These are phyloP conservation scores for Schizosaccharomyces osmophilus DNA, from an alignment of 805 yeast genomes.

Conservation along the genomic window DNA sequence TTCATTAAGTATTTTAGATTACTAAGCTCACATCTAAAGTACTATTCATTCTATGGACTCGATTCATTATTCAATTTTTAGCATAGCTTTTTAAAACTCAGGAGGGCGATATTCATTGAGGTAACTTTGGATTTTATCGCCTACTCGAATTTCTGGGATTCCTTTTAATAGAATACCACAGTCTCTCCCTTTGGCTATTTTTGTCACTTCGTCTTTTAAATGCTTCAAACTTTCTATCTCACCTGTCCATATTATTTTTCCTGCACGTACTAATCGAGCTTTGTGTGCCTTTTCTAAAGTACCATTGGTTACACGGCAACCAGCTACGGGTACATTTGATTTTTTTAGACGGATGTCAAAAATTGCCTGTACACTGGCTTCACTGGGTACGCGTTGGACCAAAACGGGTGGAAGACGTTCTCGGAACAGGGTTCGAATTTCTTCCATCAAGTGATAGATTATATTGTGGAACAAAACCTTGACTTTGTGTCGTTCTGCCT, in stretches of 20 bases:
- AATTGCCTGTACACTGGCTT: constrained; percentile 42
- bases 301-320: constrained; percentile 61
- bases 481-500: constrained; percentile 36
- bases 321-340: constrained; percentile 45
- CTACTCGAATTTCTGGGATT: constrained; percentile 47
- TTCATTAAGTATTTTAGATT: too few species aligned
- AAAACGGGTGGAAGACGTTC: constrained; percentile 36
- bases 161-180: constrained; percentile 57
- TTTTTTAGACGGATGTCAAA: constrained; percentile 40
- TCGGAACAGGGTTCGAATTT: constrained; percentile 43
- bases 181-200: constrained; percentile 64
- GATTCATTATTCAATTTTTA: too few species aligned
- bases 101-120: constrained; percentile 35
- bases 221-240: constrained; percentile 50
- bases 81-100: background rate
- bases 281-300: constrained; percentile 31
- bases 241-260: constrained; percentile 28
- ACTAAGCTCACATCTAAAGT: too few species aligned
- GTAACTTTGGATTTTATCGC: constrained; percentile 49
- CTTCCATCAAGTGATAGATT: constrained; percentile 71
- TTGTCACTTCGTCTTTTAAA: constrained; percentile 52
- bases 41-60: too few species aligned
- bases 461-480: constrained; percentile 42
- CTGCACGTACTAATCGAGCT: constrained; percentile 32
- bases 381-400: constrained; percentile 42